Conservation (phyloP, 441 rosid genomes). For the Gossypium aridum region DNA sequence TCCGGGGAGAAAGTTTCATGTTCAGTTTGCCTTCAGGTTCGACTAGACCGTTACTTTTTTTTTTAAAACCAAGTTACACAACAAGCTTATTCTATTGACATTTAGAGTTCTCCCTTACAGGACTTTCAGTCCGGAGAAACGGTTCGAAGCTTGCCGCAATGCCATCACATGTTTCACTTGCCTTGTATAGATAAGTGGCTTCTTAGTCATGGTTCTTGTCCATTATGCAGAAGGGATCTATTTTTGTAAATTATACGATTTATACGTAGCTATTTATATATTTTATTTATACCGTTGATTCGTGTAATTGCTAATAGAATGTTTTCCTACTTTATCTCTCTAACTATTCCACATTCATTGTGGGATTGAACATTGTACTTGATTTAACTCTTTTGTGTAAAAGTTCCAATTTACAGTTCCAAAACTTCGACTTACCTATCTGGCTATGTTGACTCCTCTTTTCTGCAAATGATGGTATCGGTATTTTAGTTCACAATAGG, state of each 20-base stretch:
- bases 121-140: conserved; percentile 92
- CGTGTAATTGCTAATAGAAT: conserved; percentile 12
- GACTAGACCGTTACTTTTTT: not conserved
- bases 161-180: conserved; percentile 89
- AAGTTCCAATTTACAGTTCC: conserved; percentile 19
- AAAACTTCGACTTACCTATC: not conserved
- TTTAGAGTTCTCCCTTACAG: conserved; percentile 32
- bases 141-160: conserved; percentile 81
- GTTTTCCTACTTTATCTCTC: conserved; percentile 14
- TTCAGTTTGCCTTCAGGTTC: conserved; percentile 93
- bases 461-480: not conserved
- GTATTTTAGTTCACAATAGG: not conserved
- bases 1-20: conserved; percentile 71
- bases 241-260: conserved; percentile 22
- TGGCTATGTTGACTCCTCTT: not conserved
- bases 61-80: not conserved
- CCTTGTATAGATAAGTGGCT: conserved; percentile 98
- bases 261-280: conserved; percentile 13
- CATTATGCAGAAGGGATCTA: conserved; percentile 84
- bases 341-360: not conserved
- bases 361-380: conserved; percentile 17
- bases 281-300: conserved; percentile 16
- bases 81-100: conserved; percentile 7
- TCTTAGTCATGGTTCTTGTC: conserved; percentile 78
- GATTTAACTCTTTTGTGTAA: conserved; percentile 22